Evolutionary conservation across 495 filamentous ascomycete species (phyloP), one percentile per base, ranked within the genome.

Genomic region (Choiromyces venosus): DNA sequence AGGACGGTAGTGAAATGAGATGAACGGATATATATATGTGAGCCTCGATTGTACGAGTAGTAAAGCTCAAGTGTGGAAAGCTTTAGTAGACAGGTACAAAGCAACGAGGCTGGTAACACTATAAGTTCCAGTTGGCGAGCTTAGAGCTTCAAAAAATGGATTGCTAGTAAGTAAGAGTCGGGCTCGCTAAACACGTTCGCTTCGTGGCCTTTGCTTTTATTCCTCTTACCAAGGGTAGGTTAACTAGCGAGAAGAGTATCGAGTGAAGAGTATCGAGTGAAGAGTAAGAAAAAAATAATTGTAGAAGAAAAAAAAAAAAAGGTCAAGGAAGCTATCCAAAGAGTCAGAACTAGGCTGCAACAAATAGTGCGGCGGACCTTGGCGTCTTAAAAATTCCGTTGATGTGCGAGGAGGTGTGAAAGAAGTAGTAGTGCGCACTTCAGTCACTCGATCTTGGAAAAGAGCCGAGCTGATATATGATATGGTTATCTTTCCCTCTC

Each of bases 381-480:
- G 25, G 52, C 52, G 52, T 33, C 52, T 61, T 29, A 69, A 39
- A 68, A 36, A n/a, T n/a, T n/a, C n/a, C n/a, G n/a, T n/a, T n/a
- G 6, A 46, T 42, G 33, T 37, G 37, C 25, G 40, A 14, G 36
- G 33, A 46, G 42, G n/a, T 36, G 37, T 35, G 68, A 35, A n/a
- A n/a, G 52, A 33, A 16, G 25, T 1, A 25, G 46, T 29, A 14
- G 52, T 56, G 66, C 69, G 74, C 71, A 70, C 74, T 56, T 16
- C 46, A 68, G 66, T 75, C 46, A 75, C 69, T 71, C 52, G 12
- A 70, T 75, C 66, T 56, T 67, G 69, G 72, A 66, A 68, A 44
- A 70, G 36, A 69, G n/a, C n/a, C 66, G 73, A 77, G 69, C 69
- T 77, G 66, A 77, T 77, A 77, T 77, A 77, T 70, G 75, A 77